Base-by-base conservation (phyloP, 257 asterid genomes). In the Scutellaria baicalensis region DNA sequence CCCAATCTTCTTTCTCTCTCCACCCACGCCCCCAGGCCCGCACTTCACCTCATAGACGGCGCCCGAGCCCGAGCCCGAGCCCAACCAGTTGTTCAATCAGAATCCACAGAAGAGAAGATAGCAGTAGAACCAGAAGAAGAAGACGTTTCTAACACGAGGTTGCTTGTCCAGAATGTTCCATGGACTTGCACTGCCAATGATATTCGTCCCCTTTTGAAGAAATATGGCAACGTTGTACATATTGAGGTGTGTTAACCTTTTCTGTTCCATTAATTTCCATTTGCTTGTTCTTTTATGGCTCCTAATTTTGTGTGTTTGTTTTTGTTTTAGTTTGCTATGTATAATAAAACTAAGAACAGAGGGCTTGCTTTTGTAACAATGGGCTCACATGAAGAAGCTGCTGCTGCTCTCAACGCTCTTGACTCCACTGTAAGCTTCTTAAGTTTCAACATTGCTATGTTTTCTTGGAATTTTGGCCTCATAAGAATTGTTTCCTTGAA, bases 281-380 rank as follows among this genome's bases (percentile, higher is more conserved):
- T 5, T 4, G 20, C 64, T 18, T 27, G 9, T 40, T 49, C 38
- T 43, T 61, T 65, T 44, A 1, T 9, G 59, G 43, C 47, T 78
- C 17, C 8, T 79, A 70, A 66, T 35, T 36, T 58, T 67, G 12
- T 0, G 47, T 56, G 23, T 68, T 36, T 47, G 55, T 58, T 58
- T 50, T 48, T 49, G 40, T 70, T 10, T 70, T 65, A 92, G 96
- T 84, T 92, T 73, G 79, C 95, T 7, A 93, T 93, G 97, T 87
- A 83, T 68, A 86, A 87, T 81, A 93, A 85, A 77, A 77, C 75
- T 39, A 88, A 88, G 81, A 93, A 86, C 87, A 80, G 98, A 68
- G 98, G 98, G 43, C 83, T 93, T 51, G 97, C 85, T 13, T 93
- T 93, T 75, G 88, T 91, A 40, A 87, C 98, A 35, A 91, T 93